Conservation (phyloP, 768 basidiomycete genomes). For the Gymnopilus dilepis region DNA sequence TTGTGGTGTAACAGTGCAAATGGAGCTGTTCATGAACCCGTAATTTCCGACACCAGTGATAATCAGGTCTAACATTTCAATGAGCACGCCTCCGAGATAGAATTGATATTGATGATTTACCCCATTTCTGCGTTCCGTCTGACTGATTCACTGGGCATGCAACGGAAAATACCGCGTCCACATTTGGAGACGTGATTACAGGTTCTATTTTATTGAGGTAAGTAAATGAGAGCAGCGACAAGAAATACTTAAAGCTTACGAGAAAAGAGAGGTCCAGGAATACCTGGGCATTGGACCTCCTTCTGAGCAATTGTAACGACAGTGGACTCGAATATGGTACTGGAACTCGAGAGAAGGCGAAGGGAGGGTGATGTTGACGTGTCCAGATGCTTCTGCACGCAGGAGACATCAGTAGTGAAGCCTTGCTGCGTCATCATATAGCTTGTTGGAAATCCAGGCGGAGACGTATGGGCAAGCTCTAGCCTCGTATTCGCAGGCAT, state of each 20-base stretch:
- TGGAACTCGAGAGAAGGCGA: constrained; percentile 7
- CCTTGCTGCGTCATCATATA: constrained; percentile 31
- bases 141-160: constrained; percentile 17
- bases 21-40: constrained; percentile 18
- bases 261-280: constrained; percentile 2
- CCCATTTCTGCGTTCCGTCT: constrained; percentile 19
- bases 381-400: constrained; percentile 15
- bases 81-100: neutral
- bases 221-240: neutral
- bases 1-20: constrained; percentile 24
- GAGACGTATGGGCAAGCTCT: constrained; percentile 3
- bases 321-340: constrained; percentile 15
- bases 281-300: constrained; percentile 18
- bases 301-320: constrained; percentile 22
- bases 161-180: constrained; percentile 25
- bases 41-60: constrained; percentile 23
- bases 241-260: constrained; percentile 3
- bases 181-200: constrained; percentile 18
- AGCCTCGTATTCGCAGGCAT: constrained; percentile 21
- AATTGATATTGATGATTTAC: neutral
- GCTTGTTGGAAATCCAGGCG: constrained; percentile 19
- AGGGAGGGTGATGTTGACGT: constrained; percentile 22
- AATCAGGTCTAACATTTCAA: constrained; percentile 20
- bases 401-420: constrained; percentile 26
- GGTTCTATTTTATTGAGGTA: constrained; percentile 5